Evolutionary conservation across 23 red algal species (phyloP), one percentile per base, ranked within the genome.

Genomic region (Gracilaria vermiculophylla): DNA sequence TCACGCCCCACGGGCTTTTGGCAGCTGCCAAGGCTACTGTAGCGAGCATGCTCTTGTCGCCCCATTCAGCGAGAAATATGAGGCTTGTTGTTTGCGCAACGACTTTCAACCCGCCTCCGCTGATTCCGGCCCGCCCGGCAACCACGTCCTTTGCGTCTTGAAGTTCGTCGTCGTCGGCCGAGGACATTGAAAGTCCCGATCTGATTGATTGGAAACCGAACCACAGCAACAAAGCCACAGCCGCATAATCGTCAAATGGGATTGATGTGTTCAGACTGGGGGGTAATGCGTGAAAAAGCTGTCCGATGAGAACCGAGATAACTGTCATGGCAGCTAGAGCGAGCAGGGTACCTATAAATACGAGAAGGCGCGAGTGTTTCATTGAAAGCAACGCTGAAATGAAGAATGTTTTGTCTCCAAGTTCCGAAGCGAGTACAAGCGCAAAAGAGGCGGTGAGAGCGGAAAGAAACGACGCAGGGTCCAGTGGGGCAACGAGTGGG

Each of bases 391-490:
- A 73, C 7, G 97, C 97, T 28, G 90, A 85, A 58, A 99, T 99
- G 55, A 99, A 99, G 35, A 99, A 99, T 1, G 97, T 99, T 86
- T 99, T 99, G 78, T 99, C 97, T 33, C 97, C 97, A 50, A 99
- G 64, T 89, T 99, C 97, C 7, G 87, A 91, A 19, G 91, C 80
- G 37, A 99, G 85, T 9, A 99, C 89, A 62, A 99, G 83, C 35
- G 80, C 65, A 42, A 99, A 91, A 42, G 92, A 92, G 52, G 93
- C 78, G 10, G 72, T 80, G 17, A 95, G 73, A 32, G 76, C 93
- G 37, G 83, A 73, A 24, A 74, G 11, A 66, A 95, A 91, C 7
- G 74, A 64, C 5, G 90, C 58, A 35, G 90, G 73, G 42, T 93
- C 90, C 20, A 79, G 17, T 58, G 53, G 49, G 48, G 76, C 76